Base-by-base conservation (phyloP, 139 green algal genomes). In the Chlorella sp. region DNA sequence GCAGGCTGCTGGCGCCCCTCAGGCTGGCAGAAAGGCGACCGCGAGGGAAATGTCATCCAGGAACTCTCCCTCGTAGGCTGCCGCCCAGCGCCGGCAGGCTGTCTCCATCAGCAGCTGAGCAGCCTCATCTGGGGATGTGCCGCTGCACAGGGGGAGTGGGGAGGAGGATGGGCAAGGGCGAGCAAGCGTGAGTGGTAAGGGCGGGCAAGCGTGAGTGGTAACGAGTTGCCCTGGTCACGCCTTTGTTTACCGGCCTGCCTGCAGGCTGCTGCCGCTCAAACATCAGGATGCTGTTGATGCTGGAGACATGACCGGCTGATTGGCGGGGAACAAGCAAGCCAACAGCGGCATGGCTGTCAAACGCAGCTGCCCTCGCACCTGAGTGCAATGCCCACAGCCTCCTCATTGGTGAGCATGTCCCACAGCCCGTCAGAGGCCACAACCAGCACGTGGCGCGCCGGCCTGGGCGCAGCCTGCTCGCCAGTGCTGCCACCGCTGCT, bases 41-140 rank as follows among this genome's bases (percentile, higher is more conserved):
- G 71, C 74, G 13, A 78, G 80, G 26, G 88, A 91, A n/a, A 91
- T 89, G 71, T 91, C 88, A 68, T 91, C 88, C 56, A 73, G 74
- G 36, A 56, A 68, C 21, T 21, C 18, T 2, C 88, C 88, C 28
- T 56, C 20, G 51, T 80, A 84, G 3, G 74, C 80, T 4, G 76
- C 62, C 18, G 88, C 88, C 88, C 88, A 91, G 13, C 79, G 41
- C 25, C 79, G 84, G 30, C 79, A 78, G 7, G 86, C 83, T 18
- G 63, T 30, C 39, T 88, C 44, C 57, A 83, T 23, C 55, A 91
- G 64, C 13, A 36, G 36, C 16, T 78, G 56, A 5, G 81, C 82
- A 0, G 80, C 88, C 28, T 83, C 70, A 39, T 91, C 70, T 11
- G 78, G 80, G n/a, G 74, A 73, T 2, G 26, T 18, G 18, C 55